phyloP scores from a whole-genome alignment of 768 basidiomycete species.

The Gymnopilus junonius region DNA sequence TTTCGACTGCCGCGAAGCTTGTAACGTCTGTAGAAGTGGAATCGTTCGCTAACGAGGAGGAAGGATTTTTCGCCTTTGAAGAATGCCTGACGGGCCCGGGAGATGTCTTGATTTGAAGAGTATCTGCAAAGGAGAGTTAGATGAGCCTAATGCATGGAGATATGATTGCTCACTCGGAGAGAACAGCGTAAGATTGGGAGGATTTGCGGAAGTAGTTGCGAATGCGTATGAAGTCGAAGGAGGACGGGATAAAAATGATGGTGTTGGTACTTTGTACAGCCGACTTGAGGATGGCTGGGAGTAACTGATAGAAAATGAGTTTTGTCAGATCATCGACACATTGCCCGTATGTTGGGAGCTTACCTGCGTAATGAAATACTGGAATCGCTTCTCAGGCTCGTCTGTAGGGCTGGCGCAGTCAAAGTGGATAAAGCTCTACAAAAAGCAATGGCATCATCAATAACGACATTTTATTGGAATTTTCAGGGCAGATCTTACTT shows the following conservation, averaged over 20 bases:
- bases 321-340: background rate
- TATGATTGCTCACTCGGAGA: slow-evolving; percentile 76
- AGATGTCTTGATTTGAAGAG: slow-evolving; percentile 92
- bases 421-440: slow-evolving; percentile 74
- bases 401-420: slow-evolving; percentile 72
- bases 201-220: slow-evolving; percentile 84
- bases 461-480: background rate
- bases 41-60: slow-evolving; percentile 93
- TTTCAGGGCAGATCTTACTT: slow-evolving; percentile 47
- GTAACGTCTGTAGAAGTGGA: slow-evolving; percentile 98
- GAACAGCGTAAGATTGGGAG: slow-evolving; percentile 73
- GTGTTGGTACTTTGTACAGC: slow-evolving; percentile 93
- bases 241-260: slow-evolving; percentile 89
- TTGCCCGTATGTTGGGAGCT: background rate
- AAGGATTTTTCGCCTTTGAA: slow-evolving; percentile 87
- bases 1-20: slow-evolving; percentile 93
- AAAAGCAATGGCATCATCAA: background rate
- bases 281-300: slow-evolving; percentile 85
- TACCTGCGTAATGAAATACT: slow-evolving; percentile 87
- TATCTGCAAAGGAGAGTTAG: slow-evolving; percentile 56
- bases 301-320: slow-evolving; percentile 53
- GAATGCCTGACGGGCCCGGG: slow-evolving; percentile 90
- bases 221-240: slow-evolving; percentile 94
- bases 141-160: background rate
- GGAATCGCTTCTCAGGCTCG: slow-evolving; percentile 87